Conservation (phyloP, 257 asterid species). For the Solanum chaucha region DNA sequence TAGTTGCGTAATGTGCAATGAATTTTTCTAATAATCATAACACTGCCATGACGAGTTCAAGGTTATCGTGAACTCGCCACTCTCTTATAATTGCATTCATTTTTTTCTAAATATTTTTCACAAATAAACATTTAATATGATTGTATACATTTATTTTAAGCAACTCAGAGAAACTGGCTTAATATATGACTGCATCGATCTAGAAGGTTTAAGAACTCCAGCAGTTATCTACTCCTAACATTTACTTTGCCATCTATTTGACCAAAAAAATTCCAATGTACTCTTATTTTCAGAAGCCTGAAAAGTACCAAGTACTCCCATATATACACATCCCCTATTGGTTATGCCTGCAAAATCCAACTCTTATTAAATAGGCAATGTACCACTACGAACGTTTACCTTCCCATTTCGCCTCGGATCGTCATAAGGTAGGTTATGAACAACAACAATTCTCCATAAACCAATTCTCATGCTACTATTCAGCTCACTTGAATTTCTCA, state of each 20-base stretch:
- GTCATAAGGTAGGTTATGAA: conserved; percentile 66
- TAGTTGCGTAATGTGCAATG: not conserved
- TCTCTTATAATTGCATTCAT: not conserved
- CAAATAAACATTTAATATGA: not conserved
- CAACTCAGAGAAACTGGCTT: not conserved
- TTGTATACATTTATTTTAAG: not conserved
- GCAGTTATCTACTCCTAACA: not conserved
- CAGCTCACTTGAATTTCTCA: conserved; percentile 54
- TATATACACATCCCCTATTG: not conserved
- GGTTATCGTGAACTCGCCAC: not conserved
- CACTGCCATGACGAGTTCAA: not conserved
- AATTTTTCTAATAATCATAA: not conserved
- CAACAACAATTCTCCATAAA: conserved; percentile 76
- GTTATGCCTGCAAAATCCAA: not conserved
- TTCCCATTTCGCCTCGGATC: conserved; percentile 95
- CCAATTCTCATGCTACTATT: conserved; percentile 63
- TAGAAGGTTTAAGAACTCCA: not conserved
- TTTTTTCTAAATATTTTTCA: not conserved
- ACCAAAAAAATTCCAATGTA: not conserved
- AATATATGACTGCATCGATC: not conserved
- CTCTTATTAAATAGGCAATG: not conserved
- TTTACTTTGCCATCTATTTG: not conserved
- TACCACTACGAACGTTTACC: conserved; percentile 25
- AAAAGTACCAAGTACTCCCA: not conserved
- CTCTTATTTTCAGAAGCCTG: not conserved